These are phyloP conservation scores for Casuarina cunninghamiana DNA, from an alignment of 306 rosid genomes.

Conservation along the genomic window DNA sequence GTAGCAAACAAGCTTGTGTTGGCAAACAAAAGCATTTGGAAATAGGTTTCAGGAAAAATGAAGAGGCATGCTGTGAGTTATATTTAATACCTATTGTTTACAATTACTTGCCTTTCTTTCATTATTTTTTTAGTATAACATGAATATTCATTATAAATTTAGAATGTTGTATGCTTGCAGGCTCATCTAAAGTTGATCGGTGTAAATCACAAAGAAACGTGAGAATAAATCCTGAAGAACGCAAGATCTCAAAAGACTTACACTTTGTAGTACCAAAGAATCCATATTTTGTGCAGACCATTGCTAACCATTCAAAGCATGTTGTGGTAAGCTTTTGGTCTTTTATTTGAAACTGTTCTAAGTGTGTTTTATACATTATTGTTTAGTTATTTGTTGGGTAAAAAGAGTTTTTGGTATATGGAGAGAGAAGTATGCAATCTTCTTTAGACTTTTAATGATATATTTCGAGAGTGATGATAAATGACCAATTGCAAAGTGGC, in stretches of 20 bases:
- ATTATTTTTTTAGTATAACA: neutral
- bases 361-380: neutral
- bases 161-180: neutral
- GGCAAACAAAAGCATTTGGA: neutral
- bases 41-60: neutral
- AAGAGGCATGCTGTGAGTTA: neutral
- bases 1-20: neutral
- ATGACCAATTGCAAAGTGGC: neutral
- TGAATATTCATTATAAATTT: neutral
- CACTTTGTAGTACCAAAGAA: neutral
- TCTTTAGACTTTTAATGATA: neutral
- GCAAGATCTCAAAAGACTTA: neutral
- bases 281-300: neutral
- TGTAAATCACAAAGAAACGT: neutral
- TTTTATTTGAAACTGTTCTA: neutral
- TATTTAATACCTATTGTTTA: neutral
- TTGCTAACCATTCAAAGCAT: neutral
- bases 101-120: neutral
- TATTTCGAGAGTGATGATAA: neutral
- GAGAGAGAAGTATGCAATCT: neutral
- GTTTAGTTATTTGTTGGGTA: neutral
- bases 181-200: neutral
- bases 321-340: neutral
- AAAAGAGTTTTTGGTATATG: neutral
- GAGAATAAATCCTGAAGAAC: neutral